phyloP scores from a whole-genome alignment of 768 basidiomycete genomes.

The Pleurotus cornucopiae region DNA sequence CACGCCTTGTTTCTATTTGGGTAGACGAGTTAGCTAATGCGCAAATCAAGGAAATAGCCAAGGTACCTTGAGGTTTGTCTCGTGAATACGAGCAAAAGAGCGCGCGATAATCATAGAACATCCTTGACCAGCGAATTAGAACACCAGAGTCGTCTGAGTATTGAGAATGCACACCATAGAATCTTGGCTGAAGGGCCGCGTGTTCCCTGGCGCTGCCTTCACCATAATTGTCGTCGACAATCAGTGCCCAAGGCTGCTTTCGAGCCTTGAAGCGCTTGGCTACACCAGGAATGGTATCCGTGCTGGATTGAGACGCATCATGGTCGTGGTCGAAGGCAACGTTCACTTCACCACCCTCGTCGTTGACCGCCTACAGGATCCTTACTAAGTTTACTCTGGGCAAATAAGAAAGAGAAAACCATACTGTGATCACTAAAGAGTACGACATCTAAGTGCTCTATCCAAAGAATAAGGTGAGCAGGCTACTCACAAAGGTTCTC shows the following conservation, averaged over 20 bases:
- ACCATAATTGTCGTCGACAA: slow-evolving; percentile 97
- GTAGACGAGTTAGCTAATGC: slow-evolving; percentile 25
- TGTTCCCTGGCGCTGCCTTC: slow-evolving; percentile 98
- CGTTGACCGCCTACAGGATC: slow-evolving; percentile 71
- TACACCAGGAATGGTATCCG: slow-evolving; percentile 85
- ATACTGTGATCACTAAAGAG: slow-evolving; percentile 74
- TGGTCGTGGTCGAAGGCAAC: slow-evolving; percentile 78
- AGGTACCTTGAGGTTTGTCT: slow-evolving; percentile 89
- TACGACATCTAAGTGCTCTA: background rate
- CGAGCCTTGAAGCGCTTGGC: slow-evolving; percentile 86
- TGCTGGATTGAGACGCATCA: slow-evolving; percentile 32
- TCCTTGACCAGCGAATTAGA: slow-evolving; percentile 36
- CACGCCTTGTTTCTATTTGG: slow-evolving; percentile 83
- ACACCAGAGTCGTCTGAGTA: background rate
- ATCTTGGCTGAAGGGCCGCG: slow-evolving; percentile 94
- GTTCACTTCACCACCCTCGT: slow-evolving; percentile 92
- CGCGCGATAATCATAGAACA: slow-evolving; percentile 85
- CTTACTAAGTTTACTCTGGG: background rate
- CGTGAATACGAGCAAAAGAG: slow-evolving; percentile 97
- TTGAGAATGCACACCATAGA: slow-evolving; percentile 57
- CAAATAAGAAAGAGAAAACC: background rate
- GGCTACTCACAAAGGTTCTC: slow-evolving; percentile 79
- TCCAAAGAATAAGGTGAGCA: background rate
- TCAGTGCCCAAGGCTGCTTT: slow-evolving; percentile 84
- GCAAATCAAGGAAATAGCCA: background rate